These are phyloP conservation scores for Geotrichum fermentans DNA, from an alignment of 1,139 yeast species.

Conservation along the genomic window DNA sequence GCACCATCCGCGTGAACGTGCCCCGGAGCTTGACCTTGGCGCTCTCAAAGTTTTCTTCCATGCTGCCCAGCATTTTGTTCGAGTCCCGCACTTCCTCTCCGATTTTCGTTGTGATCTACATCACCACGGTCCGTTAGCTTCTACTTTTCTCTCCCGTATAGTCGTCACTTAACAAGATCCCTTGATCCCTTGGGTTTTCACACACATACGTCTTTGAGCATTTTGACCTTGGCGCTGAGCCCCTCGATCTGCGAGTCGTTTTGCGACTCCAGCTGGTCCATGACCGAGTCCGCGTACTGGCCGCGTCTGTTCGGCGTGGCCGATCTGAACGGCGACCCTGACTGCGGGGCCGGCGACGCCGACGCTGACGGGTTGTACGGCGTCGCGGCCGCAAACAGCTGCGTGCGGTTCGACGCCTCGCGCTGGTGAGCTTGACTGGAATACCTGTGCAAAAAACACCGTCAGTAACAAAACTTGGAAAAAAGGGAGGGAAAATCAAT, in stretches of 20 bases:
- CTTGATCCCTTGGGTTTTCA: no score
- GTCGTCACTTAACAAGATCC: no score
- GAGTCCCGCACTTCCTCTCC: slow-evolving; percentile 82
- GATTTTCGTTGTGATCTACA: slow-evolving; percentile 60
- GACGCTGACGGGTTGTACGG: slow-evolving; percentile 29
- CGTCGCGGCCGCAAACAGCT: slow-evolving; percentile 35
- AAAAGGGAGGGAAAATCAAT: not conserved
- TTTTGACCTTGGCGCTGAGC: slow-evolving; percentile 65
- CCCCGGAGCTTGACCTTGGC: slow-evolving; percentile 51
- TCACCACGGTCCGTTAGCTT: slow-evolving; percentile 11
- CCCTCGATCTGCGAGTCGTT: slow-evolving; percentile 69
- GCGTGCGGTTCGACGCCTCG: slow-evolving; percentile 33
- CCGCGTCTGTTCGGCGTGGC: slow-evolving; percentile 46
- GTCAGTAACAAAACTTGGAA: not conserved
- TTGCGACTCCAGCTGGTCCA: slow-evolving; percentile 63
- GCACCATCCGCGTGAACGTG: slow-evolving; percentile 68
- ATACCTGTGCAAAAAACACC: slow-evolving; percentile 24
- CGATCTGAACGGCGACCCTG: slow-evolving; percentile 47
- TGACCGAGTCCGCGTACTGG: slow-evolving; percentile 44
- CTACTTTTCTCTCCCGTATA: no score
- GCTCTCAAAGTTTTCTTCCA: slow-evolving; percentile 48
- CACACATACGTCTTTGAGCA: slow-evolving; percentile 51
- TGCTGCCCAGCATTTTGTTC: slow-evolving; percentile 53
- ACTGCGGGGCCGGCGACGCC: slow-evolving; percentile 11
- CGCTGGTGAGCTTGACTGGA: slow-evolving; percentile 34